Base-by-base conservation (phyloP, 2,329 filamentous ascomycete genomes). In the Passalora sequoiae region DNA sequence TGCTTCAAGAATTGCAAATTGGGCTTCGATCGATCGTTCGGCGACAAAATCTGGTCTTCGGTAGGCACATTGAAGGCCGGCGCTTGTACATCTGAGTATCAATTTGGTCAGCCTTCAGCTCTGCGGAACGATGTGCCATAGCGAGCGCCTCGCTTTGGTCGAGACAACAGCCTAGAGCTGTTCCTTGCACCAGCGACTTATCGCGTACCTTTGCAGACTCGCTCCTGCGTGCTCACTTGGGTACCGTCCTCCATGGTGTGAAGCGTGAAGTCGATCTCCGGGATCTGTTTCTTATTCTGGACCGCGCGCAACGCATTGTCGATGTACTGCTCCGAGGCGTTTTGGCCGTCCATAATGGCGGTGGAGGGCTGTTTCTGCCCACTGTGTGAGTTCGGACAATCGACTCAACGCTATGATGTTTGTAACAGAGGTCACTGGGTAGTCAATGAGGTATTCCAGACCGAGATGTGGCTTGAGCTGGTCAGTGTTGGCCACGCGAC, bases 161-260 rank as follows among this genome's bases (percentile, higher is more conserved):
- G 39, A 10, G 30, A 12, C 30, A 19, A 9, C 9, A 19, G 13
- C 8, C 13, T 9, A 10, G 7, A 4, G 30, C 30, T 9, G n/a
- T 4, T 12, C 15, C 20, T 13, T 9, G n/a, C 4, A 9, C 15
- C 7, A 9, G 6, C 30, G 33, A 28, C 12, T 5, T 15, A n/a
- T 19, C 9, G 46, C 60, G 35, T 53, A 97, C 92, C 92, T 89
- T 97, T 98, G 77, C 91, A 95, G 50, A 98, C 92, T 66, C 92
- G 81, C 71, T 98, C 92, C 66, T 85, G 72, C 50, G 92, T 98
- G 80, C 80, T 97, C 65, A 98, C 92, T 72, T 95, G 88, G 41
- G 80, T 83, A 63, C 87, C 88, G 75, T 98, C 92, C 68, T 98
- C 92, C 91, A 97, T 96, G 51, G 86, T 92, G 69, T 98, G 92